These are phyloP conservation scores for Myxozyma kluyveri DNA, from an alignment of 805 yeast genomes.

Conservation along the genomic window DNA sequence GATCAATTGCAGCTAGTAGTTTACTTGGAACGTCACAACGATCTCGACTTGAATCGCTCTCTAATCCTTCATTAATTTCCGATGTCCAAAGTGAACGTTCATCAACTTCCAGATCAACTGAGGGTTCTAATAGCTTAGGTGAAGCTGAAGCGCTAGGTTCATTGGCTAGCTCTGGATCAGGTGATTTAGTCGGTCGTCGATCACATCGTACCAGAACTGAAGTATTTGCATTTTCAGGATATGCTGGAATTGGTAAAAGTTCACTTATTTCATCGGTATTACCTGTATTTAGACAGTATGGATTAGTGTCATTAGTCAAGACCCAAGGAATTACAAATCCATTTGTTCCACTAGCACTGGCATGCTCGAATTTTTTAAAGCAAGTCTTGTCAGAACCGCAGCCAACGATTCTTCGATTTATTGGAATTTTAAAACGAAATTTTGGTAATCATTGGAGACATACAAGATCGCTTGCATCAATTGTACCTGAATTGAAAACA, in stretches of 20 bases:
- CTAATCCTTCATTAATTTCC: background rate
- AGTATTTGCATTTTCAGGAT: slow-evolving; percentile 21
- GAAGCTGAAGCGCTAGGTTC: background rate
- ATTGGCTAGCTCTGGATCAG: background rate
- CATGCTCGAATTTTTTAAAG: slow-evolving; percentile 12
- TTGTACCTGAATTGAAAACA: slow-evolving; percentile 19
- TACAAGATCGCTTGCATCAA: slow-evolving; percentile 3
- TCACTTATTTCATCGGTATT: slow-evolving; percentile 16
- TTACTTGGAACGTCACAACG: background rate
- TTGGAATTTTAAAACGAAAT: slow-evolving; percentile 2
- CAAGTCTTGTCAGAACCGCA: slow-evolving; percentile 26
- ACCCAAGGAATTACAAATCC: slow-evolving; percentile 2
- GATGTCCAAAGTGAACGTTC: background rate
- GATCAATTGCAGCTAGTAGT: background rate
- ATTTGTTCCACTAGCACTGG: slow-evolving; percentile 14
- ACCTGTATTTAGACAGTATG: slow-evolving; percentile 18
- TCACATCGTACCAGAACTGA: slow-evolving; percentile 9
- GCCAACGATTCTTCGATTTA: slow-evolving; percentile 8
- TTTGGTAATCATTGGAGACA: slow-evolving; percentile 22
- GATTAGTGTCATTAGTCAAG: slow-evolving; percentile 6
- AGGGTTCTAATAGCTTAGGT: slow-evolving; percentile 1
- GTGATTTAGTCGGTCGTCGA: background rate
- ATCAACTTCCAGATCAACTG: background rate
- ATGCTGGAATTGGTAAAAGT: slow-evolving; percentile 28
- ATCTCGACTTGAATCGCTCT: background rate